Conservation (phyloP, 495 filamentous ascomycete species). For the Staphylotrichum longicolle region DNA sequence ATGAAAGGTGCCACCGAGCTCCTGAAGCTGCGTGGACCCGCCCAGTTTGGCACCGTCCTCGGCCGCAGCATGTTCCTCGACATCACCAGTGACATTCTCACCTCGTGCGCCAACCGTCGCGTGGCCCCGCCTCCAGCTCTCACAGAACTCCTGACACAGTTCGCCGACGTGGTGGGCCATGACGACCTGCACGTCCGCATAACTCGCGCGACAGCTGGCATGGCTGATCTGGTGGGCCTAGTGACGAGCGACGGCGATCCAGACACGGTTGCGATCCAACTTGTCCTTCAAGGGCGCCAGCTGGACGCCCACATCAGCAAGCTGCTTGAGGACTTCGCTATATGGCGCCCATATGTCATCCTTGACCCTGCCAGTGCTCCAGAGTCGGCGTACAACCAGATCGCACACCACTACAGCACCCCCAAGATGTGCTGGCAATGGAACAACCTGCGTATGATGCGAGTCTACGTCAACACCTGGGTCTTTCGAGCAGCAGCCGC, state of each 20-base stretch:
- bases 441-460: not conserved
- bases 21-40: conserved; percentile 1
- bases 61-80: conserved; percentile 3
- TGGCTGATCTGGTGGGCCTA: not conserved
- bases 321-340: not conserved
- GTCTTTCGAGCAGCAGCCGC: not conserved
- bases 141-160: not conserved
- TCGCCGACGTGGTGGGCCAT: not conserved
- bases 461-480: not conserved
- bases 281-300: not conserved
- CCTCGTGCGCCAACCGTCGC: conserved; percentile 4
- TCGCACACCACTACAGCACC: not conserved
- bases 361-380: not conserved
- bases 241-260: not conserved
- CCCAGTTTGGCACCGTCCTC: not conserved
- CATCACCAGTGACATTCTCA: not conserved
- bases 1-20: conserved; percentile 4
- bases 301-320: not conserved
- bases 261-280: not conserved
- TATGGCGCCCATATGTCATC: not conserved
- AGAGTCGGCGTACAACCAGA: not conserved
- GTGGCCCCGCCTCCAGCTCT: not conserved
- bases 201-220: not conserved
- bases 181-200: not conserved
- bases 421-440: not conserved